These are phyloP conservation scores for Suillus paluster DNA, from an alignment of 768 basidiomycete species.

Conservation along the genomic window DNA sequence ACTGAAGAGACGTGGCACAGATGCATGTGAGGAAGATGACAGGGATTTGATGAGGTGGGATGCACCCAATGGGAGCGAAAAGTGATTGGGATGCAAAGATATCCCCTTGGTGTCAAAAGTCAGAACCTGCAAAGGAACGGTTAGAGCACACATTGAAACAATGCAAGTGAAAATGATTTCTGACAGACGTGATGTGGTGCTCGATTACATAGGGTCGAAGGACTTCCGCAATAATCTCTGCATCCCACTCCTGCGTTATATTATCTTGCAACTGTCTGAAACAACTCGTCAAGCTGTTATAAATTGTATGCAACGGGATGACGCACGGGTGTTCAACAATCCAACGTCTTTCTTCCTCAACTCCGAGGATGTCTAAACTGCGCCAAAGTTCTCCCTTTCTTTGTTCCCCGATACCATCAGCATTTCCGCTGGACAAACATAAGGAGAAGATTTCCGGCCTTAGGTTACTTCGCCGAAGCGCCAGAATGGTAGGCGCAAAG, in stretches of 20 bases:
- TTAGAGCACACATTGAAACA: conserved; percentile 23
- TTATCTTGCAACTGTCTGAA: conserved; percentile 73
- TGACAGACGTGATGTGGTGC: conserved; percentile 66
- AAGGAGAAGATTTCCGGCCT: conserved; percentile 55
- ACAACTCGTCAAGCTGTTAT: conserved; percentile 14
- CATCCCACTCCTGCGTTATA: conserved; percentile 68
- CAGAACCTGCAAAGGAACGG: conserved; percentile 60
- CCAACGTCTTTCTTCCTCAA: conserved; percentile 57
- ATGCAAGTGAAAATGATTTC: conserved; percentile 22
- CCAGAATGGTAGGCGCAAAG: conserved; percentile 83
- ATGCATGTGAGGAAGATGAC: conserved; percentile 27
- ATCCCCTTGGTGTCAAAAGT: conserved; percentile 83
- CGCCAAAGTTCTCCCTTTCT: conserved; percentile 61
- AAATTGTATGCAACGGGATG: conserved; percentile 9
- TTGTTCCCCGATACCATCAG: conserved; percentile 70
- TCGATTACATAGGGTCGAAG: conserved; percentile 61
- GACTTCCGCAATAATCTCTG: conserved; percentile 58
- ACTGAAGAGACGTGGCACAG: conserved; percentile 53
- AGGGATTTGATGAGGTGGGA: conserved; percentile 44
- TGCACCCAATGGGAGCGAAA: conserved; percentile 64
- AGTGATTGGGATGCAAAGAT: conserved; percentile 89
- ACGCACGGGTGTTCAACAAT: conserved; percentile 76
- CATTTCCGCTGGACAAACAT: conserved; percentile 81
- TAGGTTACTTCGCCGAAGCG: conserved; percentile 39
- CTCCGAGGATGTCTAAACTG: conserved; percentile 72